Evolutionary conservation across 257 asterid species (phyloP), one percentile per base, ranked within the genome.

Genomic region (Cinchona pubescens): DNA sequence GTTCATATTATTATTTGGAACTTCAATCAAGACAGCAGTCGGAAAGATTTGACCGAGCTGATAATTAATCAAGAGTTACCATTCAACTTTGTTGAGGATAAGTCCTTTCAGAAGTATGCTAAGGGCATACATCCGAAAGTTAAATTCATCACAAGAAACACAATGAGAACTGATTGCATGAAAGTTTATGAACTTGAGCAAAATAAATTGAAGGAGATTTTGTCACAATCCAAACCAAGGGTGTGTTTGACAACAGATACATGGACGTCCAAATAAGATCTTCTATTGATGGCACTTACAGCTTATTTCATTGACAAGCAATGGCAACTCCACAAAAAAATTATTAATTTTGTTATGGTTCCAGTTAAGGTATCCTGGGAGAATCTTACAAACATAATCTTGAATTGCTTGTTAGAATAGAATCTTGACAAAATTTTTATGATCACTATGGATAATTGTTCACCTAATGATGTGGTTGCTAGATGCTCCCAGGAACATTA

Each of bases 401-500:
- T n/a, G 5, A 59, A 59, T 14, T 59, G 2, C 30, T 59, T 59
- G 35, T 15, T 59, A 2, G 64, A 25, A 5, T 59, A 5, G 64
- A 59, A 59, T 27, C 3, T 59, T n/a, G 64, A 59, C 30, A 59
- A 59, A 59, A 59, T 59, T 25, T 59, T 1, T 14, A 59, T 0
- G 6, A 59, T 59, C 0, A 25, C 16, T 10, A 59, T 25, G 64
- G 35, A 62, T 62, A 62, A 62, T 14, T 3, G 1, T 62, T 13
- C 67, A 62, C 6, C 67, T 62, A 62, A 62, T 62, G 42, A 62
- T 62, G 43, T 62, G 15, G n/a, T 62, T 30, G 40, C 43, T 62
- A 62, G 42, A 32, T 62, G 43, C 25, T 43, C 32, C 2, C 43
- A 30, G 14, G 43, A 30, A 7, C 42, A 62, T 32, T 62, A 30